Conservation (phyloP, 371 early-diverging fungal genomes). For the Rhizopus stolonifer region DNA sequence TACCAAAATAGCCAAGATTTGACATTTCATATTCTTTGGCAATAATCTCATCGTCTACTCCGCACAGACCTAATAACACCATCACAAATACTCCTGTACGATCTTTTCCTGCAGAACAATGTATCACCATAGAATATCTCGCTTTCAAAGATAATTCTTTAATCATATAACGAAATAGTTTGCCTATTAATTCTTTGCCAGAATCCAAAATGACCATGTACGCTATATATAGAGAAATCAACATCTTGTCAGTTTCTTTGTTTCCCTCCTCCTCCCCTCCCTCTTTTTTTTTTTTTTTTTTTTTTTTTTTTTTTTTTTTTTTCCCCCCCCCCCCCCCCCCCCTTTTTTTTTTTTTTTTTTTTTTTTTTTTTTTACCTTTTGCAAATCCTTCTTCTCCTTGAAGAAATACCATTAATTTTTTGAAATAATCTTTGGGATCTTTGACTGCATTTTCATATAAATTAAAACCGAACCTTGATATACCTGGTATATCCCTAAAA, state of each 20-base stretch:
- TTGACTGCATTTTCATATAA: constrained; percentile 18
- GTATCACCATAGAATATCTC: constrained; percentile 59
- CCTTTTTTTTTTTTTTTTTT: background rate
- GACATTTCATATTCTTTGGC: constrained; percentile 69
- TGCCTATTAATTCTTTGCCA: constrained; percentile 19
- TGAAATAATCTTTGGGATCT: constrained; percentile 6
- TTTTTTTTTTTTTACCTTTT: constrained; percentile 8
- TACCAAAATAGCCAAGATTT: constrained; percentile 34
- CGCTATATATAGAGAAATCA: constrained; percentile 1
- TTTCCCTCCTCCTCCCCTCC: too few species aligned
- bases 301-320: background rate
- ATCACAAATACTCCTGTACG: constrained; percentile 79
- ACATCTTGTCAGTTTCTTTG: too few species aligned
- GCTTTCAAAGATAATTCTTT: constrained; percentile 9
- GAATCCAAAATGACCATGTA: constrained; percentile 23
- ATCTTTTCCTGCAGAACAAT: constrained; percentile 87
- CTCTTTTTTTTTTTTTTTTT: too few species aligned
- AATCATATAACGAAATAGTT: constrained; percentile 23
- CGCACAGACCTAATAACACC: constrained; percentile 65
- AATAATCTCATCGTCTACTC: constrained; percentile 71
- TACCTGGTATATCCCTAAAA: constrained; percentile 14
- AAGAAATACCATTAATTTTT: constrained; percentile 12
- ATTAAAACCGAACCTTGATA: constrained; percentile 15
- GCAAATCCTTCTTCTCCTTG: constrained; percentile 27
- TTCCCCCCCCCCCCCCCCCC: too few species aligned